These are phyloP conservation scores for Trichoderma brevicompactum DNA, from an alignment of 2,329 filamentous ascomycete species.

Conservation along the genomic window DNA sequence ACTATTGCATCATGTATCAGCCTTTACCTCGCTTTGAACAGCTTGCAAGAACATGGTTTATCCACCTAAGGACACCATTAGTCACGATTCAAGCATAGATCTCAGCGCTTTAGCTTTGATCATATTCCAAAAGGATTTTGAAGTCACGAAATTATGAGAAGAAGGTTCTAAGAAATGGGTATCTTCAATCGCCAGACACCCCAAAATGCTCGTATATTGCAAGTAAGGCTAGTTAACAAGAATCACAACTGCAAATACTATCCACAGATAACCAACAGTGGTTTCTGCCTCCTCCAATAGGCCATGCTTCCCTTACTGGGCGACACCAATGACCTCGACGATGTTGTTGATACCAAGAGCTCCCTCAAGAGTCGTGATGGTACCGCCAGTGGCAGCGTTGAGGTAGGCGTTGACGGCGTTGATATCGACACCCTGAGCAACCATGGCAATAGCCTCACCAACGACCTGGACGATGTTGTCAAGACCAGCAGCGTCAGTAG, in stretches of 20 bases:
- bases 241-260: conserved; percentile 18
- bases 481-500: neutral
- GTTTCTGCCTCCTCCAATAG: neutral
- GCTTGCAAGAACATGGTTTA: no score
- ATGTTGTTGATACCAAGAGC: conserved; percentile 33
- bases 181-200: conserved; percentile 21
- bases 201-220: conserved; percentile 24
- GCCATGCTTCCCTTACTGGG: conserved; percentile 1
- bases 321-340: conserved; percentile 29
- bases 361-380: conserved; percentile 31
- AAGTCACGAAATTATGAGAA: neutral
- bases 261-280: neutral
- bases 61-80: accelerated
- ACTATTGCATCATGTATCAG: neutral
- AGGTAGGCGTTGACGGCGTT: conserved; percentile 34
- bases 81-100: neutral
- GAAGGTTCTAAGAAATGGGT: conserved; percentile 4
- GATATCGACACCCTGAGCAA: conserved; percentile 33
- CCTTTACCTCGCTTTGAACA: no score
- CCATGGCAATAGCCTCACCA: conserved; percentile 35
- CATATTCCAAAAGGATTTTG: neutral
- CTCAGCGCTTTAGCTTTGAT: neutral
- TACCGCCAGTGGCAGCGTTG: conserved; percentile 32
- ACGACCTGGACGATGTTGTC: conserved; percentile 32
- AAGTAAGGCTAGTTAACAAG: conserved; percentile 22